Conservation (phyloP, 768 basidiomycete species). For the Serendipita vermifera region DNA sequence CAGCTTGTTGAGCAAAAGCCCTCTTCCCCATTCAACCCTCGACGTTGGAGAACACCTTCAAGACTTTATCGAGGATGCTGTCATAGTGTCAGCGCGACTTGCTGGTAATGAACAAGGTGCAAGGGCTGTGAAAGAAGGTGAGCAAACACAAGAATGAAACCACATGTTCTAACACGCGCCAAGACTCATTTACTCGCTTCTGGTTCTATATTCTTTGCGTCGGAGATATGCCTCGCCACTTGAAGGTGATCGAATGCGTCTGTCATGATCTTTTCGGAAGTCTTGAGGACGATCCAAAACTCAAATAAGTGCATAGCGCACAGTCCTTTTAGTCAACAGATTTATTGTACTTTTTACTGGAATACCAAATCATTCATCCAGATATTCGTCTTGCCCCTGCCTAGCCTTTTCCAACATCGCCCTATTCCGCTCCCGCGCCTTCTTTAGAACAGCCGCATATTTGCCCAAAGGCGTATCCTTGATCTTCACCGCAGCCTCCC, state of each 20-base stretch:
- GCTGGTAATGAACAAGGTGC: neutral
- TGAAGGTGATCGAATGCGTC: neutral
- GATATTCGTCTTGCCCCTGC: constrained; percentile 19
- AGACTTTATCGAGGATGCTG: constrained; percentile 3
- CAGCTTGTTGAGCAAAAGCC: constrained; percentile 18
- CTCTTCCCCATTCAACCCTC: constrained; percentile 16
- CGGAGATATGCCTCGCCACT: neutral
- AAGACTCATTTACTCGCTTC: neutral
- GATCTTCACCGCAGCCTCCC: constrained; percentile 48
- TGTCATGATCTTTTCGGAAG: neutral
- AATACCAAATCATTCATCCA: neutral
- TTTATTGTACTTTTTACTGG: no score
- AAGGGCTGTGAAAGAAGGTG: neutral
- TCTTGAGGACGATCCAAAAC: neutral
- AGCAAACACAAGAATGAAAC: neutral
- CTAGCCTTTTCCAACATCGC: constrained; percentile 53
- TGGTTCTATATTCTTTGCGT: constrained; percentile 3
- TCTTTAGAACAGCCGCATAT: constrained; percentile 69
- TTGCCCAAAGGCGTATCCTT: constrained; percentile 63
- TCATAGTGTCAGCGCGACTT: neutral
- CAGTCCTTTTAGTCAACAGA: no score
- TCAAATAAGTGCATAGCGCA: no score
- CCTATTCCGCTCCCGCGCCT: constrained; percentile 48
- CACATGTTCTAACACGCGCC: neutral
- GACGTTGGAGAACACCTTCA: neutral